Evolutionary conservation across 306 rosid genomes (phyloP).

Genomic region (Herpetospermum pedunculosum): DNA sequence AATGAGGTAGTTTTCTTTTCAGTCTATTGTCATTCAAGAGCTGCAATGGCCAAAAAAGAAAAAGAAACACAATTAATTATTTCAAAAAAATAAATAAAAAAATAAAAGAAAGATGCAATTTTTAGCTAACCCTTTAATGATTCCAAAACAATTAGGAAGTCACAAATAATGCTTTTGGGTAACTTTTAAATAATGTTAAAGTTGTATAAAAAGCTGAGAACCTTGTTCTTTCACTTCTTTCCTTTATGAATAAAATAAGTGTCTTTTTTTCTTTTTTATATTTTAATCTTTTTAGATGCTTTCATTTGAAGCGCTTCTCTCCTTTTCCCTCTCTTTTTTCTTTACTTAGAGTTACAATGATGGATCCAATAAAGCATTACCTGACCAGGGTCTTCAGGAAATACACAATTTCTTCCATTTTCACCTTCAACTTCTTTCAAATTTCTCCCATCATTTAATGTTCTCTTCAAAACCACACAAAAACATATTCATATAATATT

Average conservation of each 20-base stretch:
- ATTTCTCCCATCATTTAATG: conserved; percentile 16
- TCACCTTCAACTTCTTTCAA: conserved; percentile 18
- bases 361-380: conserved; percentile 47
- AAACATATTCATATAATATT: background rate
- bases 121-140: conserved; percentile 8
- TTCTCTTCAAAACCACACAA: background rate
- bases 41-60: conserved; percentile 10
- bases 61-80: background rate
- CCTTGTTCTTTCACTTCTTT: conserved; percentile 24
- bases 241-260: conserved; percentile 1
- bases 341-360: background rate
- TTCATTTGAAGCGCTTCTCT: background rate
- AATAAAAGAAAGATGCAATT: background rate
- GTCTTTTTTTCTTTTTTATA: background rate
- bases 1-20: conserved; percentile 24
- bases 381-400: conserved; percentile 33
- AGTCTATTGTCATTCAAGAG: conserved; percentile 25
- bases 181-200: conserved; percentile 1
- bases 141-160: conserved; percentile 15
- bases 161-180: background rate
- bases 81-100: no score
- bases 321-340: background rate
- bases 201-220: conserved; percentile 23
- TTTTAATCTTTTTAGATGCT: conserved; percentile 14
- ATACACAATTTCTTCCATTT: conserved; percentile 15